Conservation (phyloP, 805 yeast genomes). For the Saccharomycopsis microspora region DNA sequence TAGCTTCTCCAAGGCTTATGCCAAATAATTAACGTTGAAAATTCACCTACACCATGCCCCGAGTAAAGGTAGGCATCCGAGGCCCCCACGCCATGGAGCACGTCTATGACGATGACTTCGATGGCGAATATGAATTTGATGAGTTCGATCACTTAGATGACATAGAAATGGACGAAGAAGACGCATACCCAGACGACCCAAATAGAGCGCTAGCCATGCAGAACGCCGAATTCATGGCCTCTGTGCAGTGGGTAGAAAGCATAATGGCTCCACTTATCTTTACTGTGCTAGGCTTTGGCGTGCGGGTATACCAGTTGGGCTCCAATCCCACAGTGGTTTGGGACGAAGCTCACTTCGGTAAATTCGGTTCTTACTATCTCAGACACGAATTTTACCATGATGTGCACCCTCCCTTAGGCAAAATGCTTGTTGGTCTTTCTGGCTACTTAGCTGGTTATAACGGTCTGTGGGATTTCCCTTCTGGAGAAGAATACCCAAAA, state of each 20-base stretch:
- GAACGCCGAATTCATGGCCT: background rate
- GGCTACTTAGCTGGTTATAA: conserved; percentile 83
- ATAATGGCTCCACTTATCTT: conserved; percentile 47
- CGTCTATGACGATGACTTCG: conserved; percentile 3
- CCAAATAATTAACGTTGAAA: no score
- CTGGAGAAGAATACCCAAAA: conserved; percentile 67
- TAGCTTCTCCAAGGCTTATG: no score
- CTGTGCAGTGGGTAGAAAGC: background rate
- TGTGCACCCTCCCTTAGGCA: conserved; percentile 95
- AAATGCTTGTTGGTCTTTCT: conserved; percentile 78
- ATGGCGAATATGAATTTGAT: conserved; percentile 1
- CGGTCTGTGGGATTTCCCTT: conserved; percentile 81
- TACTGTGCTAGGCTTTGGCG: conserved; percentile 55
- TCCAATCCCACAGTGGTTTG: conserved; percentile 71
- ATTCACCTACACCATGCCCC: no score
- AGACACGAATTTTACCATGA: conserved; percentile 86
- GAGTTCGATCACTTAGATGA: conserved; percentile 1
- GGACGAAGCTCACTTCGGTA: conserved; percentile 75
- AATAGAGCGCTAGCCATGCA: background rate
- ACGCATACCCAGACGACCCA: background rate
- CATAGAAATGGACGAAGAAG: background rate
- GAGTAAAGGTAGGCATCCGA: background rate
- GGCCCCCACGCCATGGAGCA: background rate
- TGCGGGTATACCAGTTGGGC: conserved; percentile 67
- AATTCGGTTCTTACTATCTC: conserved; percentile 85